These are phyloP conservation scores for Chalciporus chontae DNA, from an alignment of 768 basidiomycete genomes.

Conservation along the genomic window DNA sequence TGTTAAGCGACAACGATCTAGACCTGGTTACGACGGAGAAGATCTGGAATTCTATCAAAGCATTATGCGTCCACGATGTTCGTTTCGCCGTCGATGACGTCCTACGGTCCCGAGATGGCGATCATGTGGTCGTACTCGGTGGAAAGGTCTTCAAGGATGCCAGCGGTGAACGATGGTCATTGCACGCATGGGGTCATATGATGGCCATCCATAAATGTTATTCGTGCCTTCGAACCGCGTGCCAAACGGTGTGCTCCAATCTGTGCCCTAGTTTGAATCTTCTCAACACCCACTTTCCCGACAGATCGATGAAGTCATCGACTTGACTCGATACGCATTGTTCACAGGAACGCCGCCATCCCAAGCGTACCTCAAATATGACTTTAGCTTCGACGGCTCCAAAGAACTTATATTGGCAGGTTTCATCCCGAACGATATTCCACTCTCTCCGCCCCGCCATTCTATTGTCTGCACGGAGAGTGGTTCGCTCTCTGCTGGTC, in stretches of 20 bases:
- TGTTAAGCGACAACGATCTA: slow-evolving; percentile 29
- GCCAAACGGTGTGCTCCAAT: slow-evolving; percentile 24
- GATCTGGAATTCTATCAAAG: slow-evolving; percentile 30
- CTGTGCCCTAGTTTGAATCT: neutral
- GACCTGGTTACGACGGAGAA: slow-evolving; percentile 32
- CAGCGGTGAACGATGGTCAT: slow-evolving; percentile 28
- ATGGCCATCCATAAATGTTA: slow-evolving; percentile 29
- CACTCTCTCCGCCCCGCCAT: slow-evolving; percentile 21
- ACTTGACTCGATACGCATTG: slow-evolving; percentile 28
- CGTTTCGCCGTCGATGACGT: slow-evolving; percentile 31
- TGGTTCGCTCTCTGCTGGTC: slow-evolving; percentile 2
- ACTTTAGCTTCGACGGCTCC: slow-evolving; percentile 19
- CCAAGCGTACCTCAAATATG: slow-evolving; percentile 23
- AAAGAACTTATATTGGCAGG: slow-evolving; percentile 30
- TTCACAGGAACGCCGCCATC: slow-evolving; percentile 12
- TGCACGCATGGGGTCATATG: slow-evolving; percentile 37
- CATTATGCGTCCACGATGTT: slow-evolving; percentile 29
- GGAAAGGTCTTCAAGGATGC: slow-evolving; percentile 32
- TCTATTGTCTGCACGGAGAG: slow-evolving; percentile 16
- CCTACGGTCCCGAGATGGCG: slow-evolving; percentile 26
- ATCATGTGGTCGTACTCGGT: slow-evolving; percentile 30
- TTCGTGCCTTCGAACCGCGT: slow-evolving; percentile 30
- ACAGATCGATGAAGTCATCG: slow-evolving; percentile 30
- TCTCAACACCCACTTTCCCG: neutral
- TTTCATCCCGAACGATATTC: slow-evolving; percentile 28